phyloP scores from a whole-genome alignment of 495 filamentous ascomycete species.

The Monascus purpureus region DNA sequence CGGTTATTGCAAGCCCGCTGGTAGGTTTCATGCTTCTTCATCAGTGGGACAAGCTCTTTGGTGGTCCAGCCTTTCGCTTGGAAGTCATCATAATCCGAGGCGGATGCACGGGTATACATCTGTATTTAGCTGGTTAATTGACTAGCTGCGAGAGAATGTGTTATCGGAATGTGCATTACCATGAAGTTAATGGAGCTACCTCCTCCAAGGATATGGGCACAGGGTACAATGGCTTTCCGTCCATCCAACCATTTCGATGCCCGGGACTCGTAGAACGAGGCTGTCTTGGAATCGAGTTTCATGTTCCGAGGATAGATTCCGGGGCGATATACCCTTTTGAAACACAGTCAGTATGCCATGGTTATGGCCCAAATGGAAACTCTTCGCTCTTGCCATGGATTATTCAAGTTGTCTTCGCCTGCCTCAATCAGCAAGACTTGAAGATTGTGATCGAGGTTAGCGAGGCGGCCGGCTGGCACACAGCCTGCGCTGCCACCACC shows the following conservation, averaged over 20 bases:
- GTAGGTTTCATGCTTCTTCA: constrained; percentile 79
- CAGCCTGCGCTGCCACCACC: constrained; percentile 61
- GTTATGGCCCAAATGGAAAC: no score
- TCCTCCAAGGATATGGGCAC: constrained; percentile 64
- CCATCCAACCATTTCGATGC: constrained; percentile 61
- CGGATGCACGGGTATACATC: constrained; percentile 80
- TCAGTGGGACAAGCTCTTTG: constrained; percentile 62
- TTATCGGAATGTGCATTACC: constrained; percentile 21
- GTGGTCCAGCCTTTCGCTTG: constrained; percentile 70
- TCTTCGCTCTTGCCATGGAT: constrained; percentile 42
- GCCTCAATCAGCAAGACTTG: constrained; percentile 68
- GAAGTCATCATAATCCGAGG: constrained; percentile 76
- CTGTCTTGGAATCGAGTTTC: constrained; percentile 78
- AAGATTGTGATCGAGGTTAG: constrained; percentile 69
- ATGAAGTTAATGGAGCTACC: constrained; percentile 77
- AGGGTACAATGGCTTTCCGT: constrained; percentile 62
- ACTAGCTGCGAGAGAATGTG: background rate
- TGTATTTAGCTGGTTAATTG: constrained; percentile 11
- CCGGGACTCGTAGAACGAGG: constrained; percentile 67
- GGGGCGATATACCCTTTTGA: constrained; percentile 48
- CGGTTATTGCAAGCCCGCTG: constrained; percentile 62
- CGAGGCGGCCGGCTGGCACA: constrained; percentile 66
- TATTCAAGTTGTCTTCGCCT: constrained; percentile 69
- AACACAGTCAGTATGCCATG: background rate
- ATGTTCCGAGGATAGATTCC: constrained; percentile 70